phyloP scores from a whole-genome alignment of 2,329 filamentous ascomycete species.

The Aspergillus arachidicola region DNA sequence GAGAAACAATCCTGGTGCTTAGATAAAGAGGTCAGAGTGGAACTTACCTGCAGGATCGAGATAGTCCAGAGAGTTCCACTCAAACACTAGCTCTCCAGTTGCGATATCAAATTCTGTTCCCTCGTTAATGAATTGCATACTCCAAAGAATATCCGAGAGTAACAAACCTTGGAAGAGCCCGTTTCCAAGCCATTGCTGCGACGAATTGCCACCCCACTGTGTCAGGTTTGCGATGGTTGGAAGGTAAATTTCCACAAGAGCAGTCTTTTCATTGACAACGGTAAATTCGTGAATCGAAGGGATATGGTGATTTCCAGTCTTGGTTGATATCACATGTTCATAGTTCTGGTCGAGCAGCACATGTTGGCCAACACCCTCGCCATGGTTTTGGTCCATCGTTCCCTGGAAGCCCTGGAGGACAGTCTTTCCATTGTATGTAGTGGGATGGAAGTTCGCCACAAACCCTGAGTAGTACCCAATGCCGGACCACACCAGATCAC shows the following conservation, averaged over 20 bases:
- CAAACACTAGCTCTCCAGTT: slow-evolving; percentile 8
- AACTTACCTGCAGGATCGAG: slow-evolving; percentile 2
- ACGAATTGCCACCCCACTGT: background rate
- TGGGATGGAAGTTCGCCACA: slow-evolving; percentile 52
- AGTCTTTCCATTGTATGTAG: slow-evolving; percentile 49
- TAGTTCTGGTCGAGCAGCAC: slow-evolving; percentile 56
- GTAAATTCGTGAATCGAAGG: background rate
- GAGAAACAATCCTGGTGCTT: background rate
- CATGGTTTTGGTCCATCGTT: slow-evolving; percentile 49
- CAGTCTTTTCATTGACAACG: background rate
- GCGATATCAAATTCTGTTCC: background rate
- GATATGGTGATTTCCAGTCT: slow-evolving; percentile 30
- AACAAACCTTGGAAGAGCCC: background rate
- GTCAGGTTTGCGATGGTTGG: background rate
- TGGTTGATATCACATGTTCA: slow-evolving; percentile 53
- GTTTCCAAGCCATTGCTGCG: background rate
- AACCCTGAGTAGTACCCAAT: slow-evolving; percentile 53
- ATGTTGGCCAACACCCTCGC: slow-evolving; percentile 55
- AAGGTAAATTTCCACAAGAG: background rate
- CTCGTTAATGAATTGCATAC: background rate
- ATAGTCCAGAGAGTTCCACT: slow-evolving; percentile 10
- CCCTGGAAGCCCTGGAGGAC: slow-evolving; percentile 57
- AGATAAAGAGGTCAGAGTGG: background rate
- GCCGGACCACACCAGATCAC: slow-evolving; percentile 59
- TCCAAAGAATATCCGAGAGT: background rate